Conservation (phyloP, 1,284 basidiomycete genomes). For the Mycocalia duriaeana region DNA sequence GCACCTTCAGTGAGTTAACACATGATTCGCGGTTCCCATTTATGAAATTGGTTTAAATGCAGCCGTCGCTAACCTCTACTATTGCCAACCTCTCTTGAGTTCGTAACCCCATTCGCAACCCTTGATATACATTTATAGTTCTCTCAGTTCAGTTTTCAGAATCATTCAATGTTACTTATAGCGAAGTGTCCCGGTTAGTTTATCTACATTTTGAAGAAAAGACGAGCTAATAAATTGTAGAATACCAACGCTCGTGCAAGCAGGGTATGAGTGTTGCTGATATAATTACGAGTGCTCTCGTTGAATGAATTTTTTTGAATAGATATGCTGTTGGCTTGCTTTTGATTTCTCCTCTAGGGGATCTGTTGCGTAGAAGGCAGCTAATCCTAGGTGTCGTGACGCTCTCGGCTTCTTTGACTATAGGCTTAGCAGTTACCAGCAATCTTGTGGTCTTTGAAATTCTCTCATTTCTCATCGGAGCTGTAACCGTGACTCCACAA, state of each 20-base stretch:
- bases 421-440: constrained; percentile 51
- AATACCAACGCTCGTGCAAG: constrained; percentile 45
- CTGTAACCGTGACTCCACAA: constrained; percentile 51
- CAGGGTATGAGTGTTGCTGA: constrained; percentile 45
- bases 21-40: neutral
- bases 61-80: constrained; percentile 66
- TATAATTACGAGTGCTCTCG: too few species aligned
- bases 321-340: constrained; percentile 58
- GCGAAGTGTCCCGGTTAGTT: constrained; percentile 50
- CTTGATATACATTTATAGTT: neutral
- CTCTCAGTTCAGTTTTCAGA: constrained; percentile 46
- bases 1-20: constrained; percentile 32
- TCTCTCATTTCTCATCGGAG: constrained; percentile 53
- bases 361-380: constrained; percentile 58
- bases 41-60: neutral
- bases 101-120: constrained; percentile 16
- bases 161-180: constrained; percentile 53
- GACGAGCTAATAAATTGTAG: constrained; percentile 18
- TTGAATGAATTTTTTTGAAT: too few species aligned
- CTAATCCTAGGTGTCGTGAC: constrained; percentile 45
- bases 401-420: constrained; percentile 43
- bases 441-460: constrained; percentile 48
- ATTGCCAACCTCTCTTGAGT: constrained; percentile 70
- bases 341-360: constrained; percentile 61
- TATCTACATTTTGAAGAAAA: neutral